A percentile compares a stretch with the other conserved stretches of the same genome.
phyloP scores from a whole-genome alignment of 164 flowering plant species.

The Saururus chinensis region DNA sequence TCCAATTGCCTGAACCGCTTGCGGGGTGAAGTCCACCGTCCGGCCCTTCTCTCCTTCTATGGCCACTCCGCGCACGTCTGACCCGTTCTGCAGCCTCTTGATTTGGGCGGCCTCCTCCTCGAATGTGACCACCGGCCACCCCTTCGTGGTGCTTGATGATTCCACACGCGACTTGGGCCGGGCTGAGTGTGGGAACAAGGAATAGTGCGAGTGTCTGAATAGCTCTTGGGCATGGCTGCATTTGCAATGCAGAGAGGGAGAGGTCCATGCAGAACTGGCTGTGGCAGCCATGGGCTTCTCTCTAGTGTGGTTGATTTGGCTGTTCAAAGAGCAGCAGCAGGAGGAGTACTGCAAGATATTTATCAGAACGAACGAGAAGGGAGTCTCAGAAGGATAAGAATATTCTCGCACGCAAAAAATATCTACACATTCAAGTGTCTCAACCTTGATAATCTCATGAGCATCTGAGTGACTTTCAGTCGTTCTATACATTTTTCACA shows the following conservation, averaged over 20 bases:
- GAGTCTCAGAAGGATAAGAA: background rate
- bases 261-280: background rate
- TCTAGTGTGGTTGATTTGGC: background rate
- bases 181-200: background rate
- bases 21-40: slow-evolving; percentile 59
- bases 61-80: slow-evolving; percentile 90
- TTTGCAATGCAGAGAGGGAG: background rate
- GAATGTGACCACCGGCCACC: slow-evolving; percentile 18
- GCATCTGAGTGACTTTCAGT: background rate
- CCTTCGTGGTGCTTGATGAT: background rate
- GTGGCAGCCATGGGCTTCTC: background rate
- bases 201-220: background rate
- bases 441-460: background rate
- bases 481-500: background rate
- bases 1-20: slow-evolving; percentile 71
- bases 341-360: background rate
- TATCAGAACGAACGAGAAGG: background rate
- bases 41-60: slow-evolving; percentile 77
- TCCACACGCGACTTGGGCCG: background rate
- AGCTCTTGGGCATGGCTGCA: background rate
- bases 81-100: slow-evolving; percentile 78
- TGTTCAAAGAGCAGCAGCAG: background rate
- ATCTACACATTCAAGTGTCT: background rate
- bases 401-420: background rate
- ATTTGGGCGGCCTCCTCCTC: slow-evolving; percentile 67